Conservation (phyloP, 2,329 filamentous ascomycete species). For the Aspergillus ibericus region DNA sequence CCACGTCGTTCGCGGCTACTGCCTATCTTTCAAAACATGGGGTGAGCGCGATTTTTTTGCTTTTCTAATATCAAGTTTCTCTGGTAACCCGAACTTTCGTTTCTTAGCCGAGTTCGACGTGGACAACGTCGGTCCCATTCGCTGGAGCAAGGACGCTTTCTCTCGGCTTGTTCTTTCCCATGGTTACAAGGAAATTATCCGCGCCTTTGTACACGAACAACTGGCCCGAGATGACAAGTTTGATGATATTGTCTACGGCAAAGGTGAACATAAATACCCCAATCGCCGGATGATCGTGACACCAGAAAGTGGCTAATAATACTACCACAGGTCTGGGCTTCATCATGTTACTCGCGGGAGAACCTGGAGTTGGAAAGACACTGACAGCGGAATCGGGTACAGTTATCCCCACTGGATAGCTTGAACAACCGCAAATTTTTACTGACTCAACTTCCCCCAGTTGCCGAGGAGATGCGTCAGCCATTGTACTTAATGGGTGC, state of each 20-base stretch:
- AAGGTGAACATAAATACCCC: too few relatives aligned
- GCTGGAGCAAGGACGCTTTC: background rate
- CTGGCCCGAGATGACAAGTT: background rate
- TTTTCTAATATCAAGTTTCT: too few relatives aligned
- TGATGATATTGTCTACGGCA: constrained; percentile 3
- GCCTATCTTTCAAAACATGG: background rate
- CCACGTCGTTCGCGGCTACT: background rate
- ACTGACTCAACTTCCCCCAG: background rate
- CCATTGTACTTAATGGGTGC: background rate
- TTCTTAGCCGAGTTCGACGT: background rate
- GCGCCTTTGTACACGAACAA: background rate
- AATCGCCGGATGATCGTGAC: too few relatives aligned
- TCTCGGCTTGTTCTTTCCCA: background rate
- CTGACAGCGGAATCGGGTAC: background rate
- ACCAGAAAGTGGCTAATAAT: too few relatives aligned
- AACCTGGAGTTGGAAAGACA: background rate
- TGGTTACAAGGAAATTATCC: background rate
- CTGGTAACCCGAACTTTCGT: background rate
- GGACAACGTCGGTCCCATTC: background rate
- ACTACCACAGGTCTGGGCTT: background rate
- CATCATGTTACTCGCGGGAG: background rate
- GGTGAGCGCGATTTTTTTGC: too few relatives aligned
- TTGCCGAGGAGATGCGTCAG: background rate
- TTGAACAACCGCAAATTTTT: too few relatives aligned
- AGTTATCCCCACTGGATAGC: too few relatives aligned